Base-by-base conservation (phyloP, 2,329 filamentous ascomycete species). In the Diaporthe vexans region DNA sequence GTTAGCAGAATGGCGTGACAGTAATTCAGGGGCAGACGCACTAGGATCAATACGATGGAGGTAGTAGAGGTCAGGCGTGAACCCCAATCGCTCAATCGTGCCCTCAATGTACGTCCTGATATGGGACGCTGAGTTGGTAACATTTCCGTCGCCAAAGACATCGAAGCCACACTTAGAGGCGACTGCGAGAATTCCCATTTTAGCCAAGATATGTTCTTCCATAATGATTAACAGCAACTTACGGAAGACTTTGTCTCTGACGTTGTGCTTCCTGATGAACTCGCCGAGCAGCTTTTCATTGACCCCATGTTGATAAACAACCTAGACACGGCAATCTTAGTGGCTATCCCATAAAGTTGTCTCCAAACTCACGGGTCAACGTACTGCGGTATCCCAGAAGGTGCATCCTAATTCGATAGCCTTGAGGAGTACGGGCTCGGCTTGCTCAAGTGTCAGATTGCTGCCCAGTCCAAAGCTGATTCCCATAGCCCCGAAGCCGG, bases 401-500 rank as follows among this genome's bases (percentile, higher is more conserved):
- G 84, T 86, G 74, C 85, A 86, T 4, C 85, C 85, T 0, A 86
- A 76, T 68, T 86, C 84, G 71, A 88, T 82, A 0, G 87, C 87
- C 75, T 88, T 88, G 33, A 87, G 75, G 0, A 88, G 80, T 0
- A 88, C 85, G 17, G 86, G 86, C 75, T 88, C 86, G 6, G 86
- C 85, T 76, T 88, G 76, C 71, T 88, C 85, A 0, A 82, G 77
- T 40, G 76, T 84, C 4, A 88, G 76, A 73, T 86, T 85, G 51
- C 65, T 82, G 6, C 86, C 86, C 26, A 87, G 59, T 4, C 82
- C 84, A 73, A 83, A 84, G 75, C 81, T 86, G 17, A 88, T 77
- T 10, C 87, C 87, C 86, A 88, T 88, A 15, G 86, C 85, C 26
- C 87, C 86, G 73, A 88, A 88, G 69, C 86, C 86, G 1, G 86